Evolutionary conservation across 1,284 basidiomycete species (phyloP), one percentile per base, ranked within the genome.

Genomic region (Boletus sp.): DNA sequence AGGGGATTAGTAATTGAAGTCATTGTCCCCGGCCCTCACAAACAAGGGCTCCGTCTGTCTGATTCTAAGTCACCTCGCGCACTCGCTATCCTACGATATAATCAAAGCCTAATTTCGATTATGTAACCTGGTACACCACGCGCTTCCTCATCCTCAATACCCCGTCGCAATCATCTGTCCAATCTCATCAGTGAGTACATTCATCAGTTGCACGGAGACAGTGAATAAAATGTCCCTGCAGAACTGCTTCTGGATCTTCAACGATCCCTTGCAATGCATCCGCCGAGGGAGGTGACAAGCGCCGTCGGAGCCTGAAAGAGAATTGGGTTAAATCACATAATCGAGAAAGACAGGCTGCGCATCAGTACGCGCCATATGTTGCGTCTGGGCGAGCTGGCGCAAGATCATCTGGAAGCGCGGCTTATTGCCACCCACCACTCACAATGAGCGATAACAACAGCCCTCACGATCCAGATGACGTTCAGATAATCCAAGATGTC

Each of bases 401-500:
- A n/a, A n/a, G n/a, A n/a, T n/a, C n/a, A n/a, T n/a, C n/a, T n/a
- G n/a, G n/a, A n/a, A n/a, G n/a, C n/a, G n/a, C n/a, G n/a, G n/a
- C n/a, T n/a, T n/a, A n/a, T n/a, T n/a, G n/a, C n/a, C 14, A 20
- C 42, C 25, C 26, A 25, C 12, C 8, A 1, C 38, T 29, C 41
- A 2, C 49, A 17, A 59, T 59, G 57, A 52, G 39, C 29, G 41
- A 49, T 6, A 34, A 19, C 14, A 34, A 37, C 30, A 17, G 2
- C 22, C 33, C 37, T 20, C 19, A n/a, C 17, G 33, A 34, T 27
- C 20, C 48, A 30, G 51, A 58, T 19, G 53, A 59, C 26, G 8
- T 32, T 34, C 49, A 56, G 47, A 44, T 51, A 14, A 46, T 36
- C 44, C 42, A 53, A 25, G 63, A 67, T 47, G 40, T 51, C 38